A percentile compares a stretch with the other conserved stretches of the same genome.
These are phyloP conservation scores for Penicillium sp. DNA, from an alignment of 2,329 filamentous ascomycete species.

Conservation along the genomic window DNA sequence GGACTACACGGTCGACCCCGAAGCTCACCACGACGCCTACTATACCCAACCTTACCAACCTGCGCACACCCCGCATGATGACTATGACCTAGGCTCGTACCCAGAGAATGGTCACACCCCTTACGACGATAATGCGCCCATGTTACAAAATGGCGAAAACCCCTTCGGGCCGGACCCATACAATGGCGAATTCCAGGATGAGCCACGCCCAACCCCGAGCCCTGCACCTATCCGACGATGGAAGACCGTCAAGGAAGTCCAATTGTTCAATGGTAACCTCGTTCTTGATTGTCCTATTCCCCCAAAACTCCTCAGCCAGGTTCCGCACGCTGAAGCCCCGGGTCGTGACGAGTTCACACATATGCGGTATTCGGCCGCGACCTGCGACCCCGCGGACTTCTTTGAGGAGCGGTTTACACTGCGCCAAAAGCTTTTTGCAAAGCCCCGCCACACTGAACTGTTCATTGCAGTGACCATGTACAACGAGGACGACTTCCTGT, in stretches of 20 bases:
- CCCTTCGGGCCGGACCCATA: conserved; percentile 61
- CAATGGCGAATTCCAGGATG: conserved; percentile 44
- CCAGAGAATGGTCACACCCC: conserved; percentile 51
- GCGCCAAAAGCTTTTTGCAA: conserved; percentile 85
- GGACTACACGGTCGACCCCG: conserved; percentile 73
- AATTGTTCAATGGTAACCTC: conserved; percentile 91
- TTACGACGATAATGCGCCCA: conserved; percentile 68
- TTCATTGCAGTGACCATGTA: conserved; percentile 99
- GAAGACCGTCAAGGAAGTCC: conserved; percentile 99
- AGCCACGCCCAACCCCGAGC: conserved; percentile 44
- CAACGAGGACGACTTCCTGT: conserved; percentile 95
- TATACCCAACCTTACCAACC: conserved; percentile 79
- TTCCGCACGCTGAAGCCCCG: conserved; percentile 71
- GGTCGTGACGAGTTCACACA: conserved; percentile 78
- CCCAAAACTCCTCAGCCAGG: conserved; percentile 77
- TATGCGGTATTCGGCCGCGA: conserved; percentile 87
- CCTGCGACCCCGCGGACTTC: conserved; percentile 86
- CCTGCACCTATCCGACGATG: conserved; percentile 71
- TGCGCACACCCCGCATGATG: conserved; percentile 51
- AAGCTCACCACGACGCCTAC: conserved; percentile 83
- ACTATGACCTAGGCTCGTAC: conserved; percentile 55
- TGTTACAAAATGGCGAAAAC: conserved; percentile 62
- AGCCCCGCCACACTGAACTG: conserved; percentile 85
- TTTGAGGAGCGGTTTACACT: conserved; percentile 85
- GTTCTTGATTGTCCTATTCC: conserved; percentile 96